Conservation (phyloP, 345 rosid genomes). For the Punica granatum region DNA sequence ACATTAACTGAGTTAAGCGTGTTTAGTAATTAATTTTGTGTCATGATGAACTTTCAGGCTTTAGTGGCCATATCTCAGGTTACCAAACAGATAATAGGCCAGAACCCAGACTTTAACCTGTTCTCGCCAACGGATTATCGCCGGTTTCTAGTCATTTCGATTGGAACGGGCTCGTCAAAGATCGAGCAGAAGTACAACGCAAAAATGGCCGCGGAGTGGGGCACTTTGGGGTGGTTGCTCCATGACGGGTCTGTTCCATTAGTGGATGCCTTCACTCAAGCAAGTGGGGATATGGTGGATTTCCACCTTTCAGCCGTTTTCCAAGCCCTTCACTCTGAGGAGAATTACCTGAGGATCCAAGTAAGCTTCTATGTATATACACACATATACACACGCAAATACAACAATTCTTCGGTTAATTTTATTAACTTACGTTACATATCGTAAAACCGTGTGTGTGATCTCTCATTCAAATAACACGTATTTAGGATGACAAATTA, state of each 20-base stretch:
- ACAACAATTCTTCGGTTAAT: too few relatives aligned
- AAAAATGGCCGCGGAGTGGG: constrained; percentile 24
- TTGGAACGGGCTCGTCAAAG: constrained; percentile 21
- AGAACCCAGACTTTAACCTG: constrained; percentile 9
- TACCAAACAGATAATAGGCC: constrained; percentile 13
- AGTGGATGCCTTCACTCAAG: constrained; percentile 19
- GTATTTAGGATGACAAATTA: constrained; percentile 22
- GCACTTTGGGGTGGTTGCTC: constrained; percentile 23
- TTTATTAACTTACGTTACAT: background rate
- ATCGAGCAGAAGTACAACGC: constrained; percentile 15
- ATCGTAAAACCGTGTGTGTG: too few relatives aligned
- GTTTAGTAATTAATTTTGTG: too few relatives aligned
- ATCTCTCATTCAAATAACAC: too few relatives aligned
- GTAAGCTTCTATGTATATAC: constrained; percentile 2
- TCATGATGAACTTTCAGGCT: constrained; percentile 7
- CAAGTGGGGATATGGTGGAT: constrained; percentile 25
- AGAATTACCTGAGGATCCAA: constrained; percentile 24
- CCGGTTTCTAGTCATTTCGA: constrained; percentile 19
- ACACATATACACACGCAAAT: too few relatives aligned
- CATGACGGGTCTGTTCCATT: constrained; percentile 12
- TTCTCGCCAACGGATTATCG: constrained; percentile 12
- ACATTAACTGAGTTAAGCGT: too few relatives aligned
- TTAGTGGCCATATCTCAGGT: constrained; percentile 20
- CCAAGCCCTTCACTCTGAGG: constrained; percentile 14
- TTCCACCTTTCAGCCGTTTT: constrained; percentile 20